phyloP scores from a whole-genome alignment of 768 basidiomycete genomes.

The Jaapia argillacea region DNA sequence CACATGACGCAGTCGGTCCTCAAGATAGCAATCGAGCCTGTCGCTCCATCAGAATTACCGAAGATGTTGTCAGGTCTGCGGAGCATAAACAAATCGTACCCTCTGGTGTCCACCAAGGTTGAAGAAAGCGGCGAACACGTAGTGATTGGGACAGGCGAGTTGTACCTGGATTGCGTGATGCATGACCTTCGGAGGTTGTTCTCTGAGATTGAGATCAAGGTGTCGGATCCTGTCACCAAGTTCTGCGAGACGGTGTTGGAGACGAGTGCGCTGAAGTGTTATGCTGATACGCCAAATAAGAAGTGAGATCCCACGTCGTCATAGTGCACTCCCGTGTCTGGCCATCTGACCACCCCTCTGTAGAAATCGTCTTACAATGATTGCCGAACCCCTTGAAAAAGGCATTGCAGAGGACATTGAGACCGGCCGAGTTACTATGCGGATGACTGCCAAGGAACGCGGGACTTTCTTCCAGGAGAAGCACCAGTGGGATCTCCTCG shows the following conservation, averaged over 20 bases:
- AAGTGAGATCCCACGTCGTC: slow-evolving; percentile 77
- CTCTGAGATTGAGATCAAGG: slow-evolving; percentile 99
- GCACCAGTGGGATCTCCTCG: slow-evolving; percentile 96
- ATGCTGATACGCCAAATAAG: slow-evolving; percentile 99
- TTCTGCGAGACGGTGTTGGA: slow-evolving; percentile 98
- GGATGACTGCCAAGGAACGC: slow-evolving; percentile 90
- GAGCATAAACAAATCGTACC: slow-evolving; percentile 97
- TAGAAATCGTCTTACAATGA: slow-evolving; percentile 98
- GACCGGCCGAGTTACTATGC: slow-evolving; percentile 84
- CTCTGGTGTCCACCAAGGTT: slow-evolving; percentile 88
- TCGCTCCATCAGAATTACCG: slow-evolving; percentile 93
- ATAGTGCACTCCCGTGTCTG: neutral
- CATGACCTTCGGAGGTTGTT: slow-evolving; percentile 89
- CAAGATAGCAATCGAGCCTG: slow-evolving; percentile 97
- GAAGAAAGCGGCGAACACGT: slow-evolving; percentile 99
- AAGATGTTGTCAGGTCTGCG: slow-evolving; percentile 98
- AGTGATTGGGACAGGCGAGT: slow-evolving; percentile 90
- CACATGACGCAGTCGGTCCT: slow-evolving; percentile 96
- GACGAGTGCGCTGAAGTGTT: slow-evolving; percentile 96
- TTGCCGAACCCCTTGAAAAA: slow-evolving; percentile 92
- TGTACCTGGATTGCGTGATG: slow-evolving; percentile 95
- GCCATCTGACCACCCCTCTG: slow-evolving; percentile 2
- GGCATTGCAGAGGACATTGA: slow-evolving; percentile 97
- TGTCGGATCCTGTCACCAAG: slow-evolving; percentile 96
- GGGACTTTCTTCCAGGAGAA: slow-evolving; percentile 95